Conservation (phyloP, 1,284 basidiomycete genomes). For the Sporisorium scitamineum region DNA sequence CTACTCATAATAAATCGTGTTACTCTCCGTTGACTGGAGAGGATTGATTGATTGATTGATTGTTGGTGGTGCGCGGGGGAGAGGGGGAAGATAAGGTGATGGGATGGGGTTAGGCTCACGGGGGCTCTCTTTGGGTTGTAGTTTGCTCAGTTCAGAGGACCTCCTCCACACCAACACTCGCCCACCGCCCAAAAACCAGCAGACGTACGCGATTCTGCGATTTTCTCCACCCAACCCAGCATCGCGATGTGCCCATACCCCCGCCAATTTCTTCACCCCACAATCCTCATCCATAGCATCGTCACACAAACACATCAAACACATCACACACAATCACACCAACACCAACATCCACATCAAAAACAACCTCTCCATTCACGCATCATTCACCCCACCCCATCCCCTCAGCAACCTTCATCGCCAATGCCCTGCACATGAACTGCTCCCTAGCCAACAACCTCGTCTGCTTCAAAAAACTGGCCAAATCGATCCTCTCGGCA, state of each 20-base stretch:
- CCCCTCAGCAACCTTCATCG: slow-evolving; percentile 59
- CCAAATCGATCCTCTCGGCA: slow-evolving; percentile 74
- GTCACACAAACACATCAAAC: neutral
- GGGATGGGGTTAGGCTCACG: too few relatives aligned
- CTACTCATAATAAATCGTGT: too few relatives aligned
- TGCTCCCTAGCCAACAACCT: slow-evolving; percentile 66
- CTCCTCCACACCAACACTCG: slow-evolving; percentile 38
- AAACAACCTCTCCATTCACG: neutral
- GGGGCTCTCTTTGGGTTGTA: too few relatives aligned
- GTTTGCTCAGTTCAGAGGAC: neutral
- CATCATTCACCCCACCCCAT: slow-evolving; percentile 51
- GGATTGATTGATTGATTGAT: too few relatives aligned
- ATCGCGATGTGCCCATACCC: neutral
- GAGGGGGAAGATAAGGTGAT: neutral
- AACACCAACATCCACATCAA: neutral
- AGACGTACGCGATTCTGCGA: too few relatives aligned
- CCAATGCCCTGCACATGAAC: slow-evolving; percentile 65
- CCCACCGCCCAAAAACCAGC: neutral
- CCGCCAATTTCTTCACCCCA: too few relatives aligned
- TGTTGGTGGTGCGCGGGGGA: neutral
- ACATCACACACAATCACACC: neutral
- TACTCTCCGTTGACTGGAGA: too few relatives aligned
- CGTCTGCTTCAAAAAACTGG: slow-evolving; percentile 65
- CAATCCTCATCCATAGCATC: too few relatives aligned
- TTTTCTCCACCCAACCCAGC: neutral